Percentiles rank a stretch among this genome's conserved stretches.
Evolutionary conservation across 352 stramenopile genomes (phyloP).

Genomic region (Globisporangium barbulae): DNA sequence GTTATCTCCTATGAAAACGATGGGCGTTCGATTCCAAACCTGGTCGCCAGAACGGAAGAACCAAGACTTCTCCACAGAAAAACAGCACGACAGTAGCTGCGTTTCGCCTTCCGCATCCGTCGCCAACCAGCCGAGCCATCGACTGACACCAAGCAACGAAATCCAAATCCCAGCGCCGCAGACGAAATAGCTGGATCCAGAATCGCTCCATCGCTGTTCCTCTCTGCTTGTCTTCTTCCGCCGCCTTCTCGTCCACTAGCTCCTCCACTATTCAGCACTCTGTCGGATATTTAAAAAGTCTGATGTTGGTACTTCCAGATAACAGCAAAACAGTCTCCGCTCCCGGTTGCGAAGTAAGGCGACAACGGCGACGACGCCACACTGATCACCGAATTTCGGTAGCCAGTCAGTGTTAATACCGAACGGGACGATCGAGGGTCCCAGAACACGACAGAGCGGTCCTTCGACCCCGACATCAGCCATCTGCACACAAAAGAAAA

Average conservation of each 20-base stretch:
- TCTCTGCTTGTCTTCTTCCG: background rate
- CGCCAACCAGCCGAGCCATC: constrained; percentile 6
- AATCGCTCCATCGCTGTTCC: background rate
- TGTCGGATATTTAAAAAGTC: constrained; percentile 79
- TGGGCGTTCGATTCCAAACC: constrained; percentile 2
- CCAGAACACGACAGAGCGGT: constrained; percentile 86
- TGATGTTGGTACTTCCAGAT: constrained; percentile 88
- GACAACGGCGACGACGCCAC: constrained; percentile 80
- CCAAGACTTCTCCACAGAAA: background rate
- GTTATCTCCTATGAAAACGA: constrained; percentile 12
- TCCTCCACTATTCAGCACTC: constrained; percentile 16
- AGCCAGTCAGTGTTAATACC: constrained; percentile 78
- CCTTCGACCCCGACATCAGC: constrained; percentile 87
- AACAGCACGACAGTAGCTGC: background rate
- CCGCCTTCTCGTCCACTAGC: background rate
- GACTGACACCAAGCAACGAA: background rate
- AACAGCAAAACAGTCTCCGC: constrained; percentile 80
- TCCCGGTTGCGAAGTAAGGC: constrained; percentile 84
- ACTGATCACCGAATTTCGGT: constrained; percentile 87
- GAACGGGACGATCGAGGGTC: constrained; percentile 79
- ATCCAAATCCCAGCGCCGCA: background rate
- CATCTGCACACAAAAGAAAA: constrained; percentile 38
- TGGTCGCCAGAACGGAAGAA: background rate
- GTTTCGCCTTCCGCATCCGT: background rate
- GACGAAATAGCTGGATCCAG: background rate